Evolutionary conservation across 495 filamentous ascomycete species (phyloP).

Genomic region (Arthonia radiata): DNA sequence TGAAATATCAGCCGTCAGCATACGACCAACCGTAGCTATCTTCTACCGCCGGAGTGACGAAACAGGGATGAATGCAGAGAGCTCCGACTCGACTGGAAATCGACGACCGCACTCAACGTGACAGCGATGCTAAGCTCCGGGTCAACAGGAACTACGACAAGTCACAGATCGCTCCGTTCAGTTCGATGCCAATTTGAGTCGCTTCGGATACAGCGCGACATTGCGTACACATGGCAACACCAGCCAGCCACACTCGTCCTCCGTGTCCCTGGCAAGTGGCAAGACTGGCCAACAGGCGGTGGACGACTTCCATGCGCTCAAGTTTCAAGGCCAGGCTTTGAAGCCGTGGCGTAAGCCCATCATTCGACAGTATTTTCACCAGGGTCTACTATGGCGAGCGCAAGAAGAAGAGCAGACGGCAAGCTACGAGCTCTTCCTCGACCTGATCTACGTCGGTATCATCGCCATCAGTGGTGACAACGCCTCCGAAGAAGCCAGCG

Average conservation of each 20-base stretch:
- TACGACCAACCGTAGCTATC: too few relatives aligned
- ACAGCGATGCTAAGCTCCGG: too few relatives aligned
- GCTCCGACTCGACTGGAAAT: too few relatives aligned
- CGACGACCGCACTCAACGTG: too few relatives aligned
- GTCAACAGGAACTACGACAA: conserved; percentile 27
- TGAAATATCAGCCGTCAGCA: too few relatives aligned
- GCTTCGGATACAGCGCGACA: conserved; percentile 32
- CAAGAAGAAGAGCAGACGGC: conserved; percentile 24
- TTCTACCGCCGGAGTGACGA: too few relatives aligned
- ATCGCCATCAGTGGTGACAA: conserved; percentile 33
- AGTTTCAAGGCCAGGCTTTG: conserved; percentile 18
- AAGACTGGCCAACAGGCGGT: conserved; percentile 8
- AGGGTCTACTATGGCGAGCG: conserved; percentile 32
- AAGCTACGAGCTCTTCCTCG: conserved; percentile 33
- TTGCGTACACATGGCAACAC: conserved; percentile 15
- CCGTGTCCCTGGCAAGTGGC: conserved; percentile 9
- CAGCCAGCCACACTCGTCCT: conserved; percentile 6
- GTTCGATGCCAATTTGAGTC: conserved; percentile 29
- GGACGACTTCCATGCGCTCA: conserved; percentile 19
- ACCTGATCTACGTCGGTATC: conserved; percentile 28
- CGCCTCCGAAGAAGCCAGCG: conserved; percentile 24
- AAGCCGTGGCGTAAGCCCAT: conserved; percentile 29
- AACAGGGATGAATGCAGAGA: too few relatives aligned
- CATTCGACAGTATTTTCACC: conserved; percentile 35
- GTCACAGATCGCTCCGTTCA: conserved; percentile 24